A percentile compares a stretch with the other conserved stretches of the same genome.
Conservation (phyloP, 345 rosid genomes). For the Gossypium australe region DNA sequence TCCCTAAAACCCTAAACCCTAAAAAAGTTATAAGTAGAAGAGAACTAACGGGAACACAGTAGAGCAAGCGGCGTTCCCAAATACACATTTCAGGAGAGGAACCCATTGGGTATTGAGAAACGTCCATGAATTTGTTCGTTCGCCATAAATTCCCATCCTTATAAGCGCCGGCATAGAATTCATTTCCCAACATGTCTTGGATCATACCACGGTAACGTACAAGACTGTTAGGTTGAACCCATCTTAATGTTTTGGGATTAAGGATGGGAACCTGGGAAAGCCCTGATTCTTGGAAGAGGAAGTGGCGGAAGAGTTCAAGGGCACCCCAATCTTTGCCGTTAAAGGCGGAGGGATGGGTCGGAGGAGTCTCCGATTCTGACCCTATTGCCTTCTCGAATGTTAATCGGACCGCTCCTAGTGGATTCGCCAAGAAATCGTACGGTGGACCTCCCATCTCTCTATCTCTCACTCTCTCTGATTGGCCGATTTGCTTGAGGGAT, state of each 20-base stretch:
- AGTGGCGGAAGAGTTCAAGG: constrained; percentile 64
- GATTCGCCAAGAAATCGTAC: constrained; percentile 78
- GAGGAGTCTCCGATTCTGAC: constrained; percentile 46
- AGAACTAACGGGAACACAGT: constrained; percentile 70
- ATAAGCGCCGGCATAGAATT: constrained; percentile 83
- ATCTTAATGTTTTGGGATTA: constrained; percentile 36
- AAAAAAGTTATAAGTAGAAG: not conserved
- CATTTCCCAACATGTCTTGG: constrained; percentile 97
- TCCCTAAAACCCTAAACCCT: not conserved
- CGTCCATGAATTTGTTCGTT: constrained; percentile 77
- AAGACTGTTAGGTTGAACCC: constrained; percentile 61
- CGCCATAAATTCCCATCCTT: constrained; percentile 84
- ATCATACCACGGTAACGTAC: constrained; percentile 91
- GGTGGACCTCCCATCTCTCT: constrained; percentile 67
- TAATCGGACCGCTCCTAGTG: constrained; percentile 80
- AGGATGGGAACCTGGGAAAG: constrained; percentile 77
- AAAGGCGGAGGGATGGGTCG: constrained; percentile 57
- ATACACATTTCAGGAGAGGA: constrained; percentile 48
- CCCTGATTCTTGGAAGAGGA: constrained; percentile 57
- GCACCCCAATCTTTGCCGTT: constrained; percentile 90
- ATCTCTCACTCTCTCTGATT: not conserved
- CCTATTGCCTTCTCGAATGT: constrained; percentile 67
- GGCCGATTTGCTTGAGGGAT: not conserved
- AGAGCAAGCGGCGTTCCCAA: constrained; percentile 87
- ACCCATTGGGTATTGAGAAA: constrained; percentile 47